A percentile compares a stretch with the other conserved stretches of the same genome.
These are phyloP conservation scores for Candida boidinii DNA, from an alignment of 805 yeast genomes.

Conservation along the genomic window DNA sequence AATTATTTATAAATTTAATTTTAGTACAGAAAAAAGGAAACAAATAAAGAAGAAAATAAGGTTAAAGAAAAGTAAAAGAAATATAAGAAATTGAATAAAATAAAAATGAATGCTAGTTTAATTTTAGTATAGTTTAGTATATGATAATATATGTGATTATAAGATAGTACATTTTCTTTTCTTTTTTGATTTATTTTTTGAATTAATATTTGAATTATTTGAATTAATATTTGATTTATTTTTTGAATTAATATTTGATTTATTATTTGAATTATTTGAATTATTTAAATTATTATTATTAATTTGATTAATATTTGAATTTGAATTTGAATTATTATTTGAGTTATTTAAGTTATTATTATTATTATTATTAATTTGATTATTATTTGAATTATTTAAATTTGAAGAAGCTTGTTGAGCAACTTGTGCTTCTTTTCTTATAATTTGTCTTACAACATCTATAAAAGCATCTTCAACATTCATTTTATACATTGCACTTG, in stretches of 20 bases:
- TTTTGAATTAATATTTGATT: neutral
- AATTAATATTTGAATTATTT: neutral
- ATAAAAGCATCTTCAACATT: slow-evolving; percentile 87
- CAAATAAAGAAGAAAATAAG: too few species aligned
- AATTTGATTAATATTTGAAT: neutral
- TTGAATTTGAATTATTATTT: neutral
- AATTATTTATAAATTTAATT: too few species aligned
- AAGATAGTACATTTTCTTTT: neutral
- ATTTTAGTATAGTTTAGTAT: too few species aligned
- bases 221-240: neutral
- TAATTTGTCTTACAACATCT: slow-evolving; percentile 84
- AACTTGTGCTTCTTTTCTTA: slow-evolving; percentile 52
- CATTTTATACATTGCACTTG: slow-evolving; percentile 84
- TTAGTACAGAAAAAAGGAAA: too few species aligned
- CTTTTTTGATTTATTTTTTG: neutral
- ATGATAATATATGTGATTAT: neutral
- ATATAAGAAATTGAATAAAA: too few species aligned
- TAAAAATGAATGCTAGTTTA: too few species aligned
- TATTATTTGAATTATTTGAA: neutral
- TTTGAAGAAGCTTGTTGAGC: slow-evolving; percentile 2
- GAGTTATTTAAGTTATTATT: neutral
- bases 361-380: neutral
- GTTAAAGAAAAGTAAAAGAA: too few species aligned
- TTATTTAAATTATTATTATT: neutral
- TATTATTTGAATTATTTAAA: neutral